A percentile compares a stretch with the other conserved stretches of the same genome.
These are phyloP conservation scores for Grosmannia clavigera DNA, from an alignment of 2,329 filamentous ascomycete species.

Conservation along the genomic window DNA sequence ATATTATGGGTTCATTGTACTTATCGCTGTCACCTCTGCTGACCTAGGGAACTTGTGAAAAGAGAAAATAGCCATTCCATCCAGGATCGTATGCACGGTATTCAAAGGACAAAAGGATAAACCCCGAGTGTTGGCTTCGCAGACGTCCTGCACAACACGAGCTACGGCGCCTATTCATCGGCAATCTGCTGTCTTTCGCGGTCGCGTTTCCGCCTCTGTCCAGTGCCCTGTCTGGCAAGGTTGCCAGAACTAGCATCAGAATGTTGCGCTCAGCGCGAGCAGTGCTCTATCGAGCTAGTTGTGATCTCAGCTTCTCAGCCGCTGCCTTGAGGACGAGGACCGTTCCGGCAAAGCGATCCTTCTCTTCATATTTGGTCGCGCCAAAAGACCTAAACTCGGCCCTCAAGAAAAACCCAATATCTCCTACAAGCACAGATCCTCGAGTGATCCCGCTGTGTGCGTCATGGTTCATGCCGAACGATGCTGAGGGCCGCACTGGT, in stretches of 20 bases:
- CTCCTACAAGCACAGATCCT: conserved; percentile 67
- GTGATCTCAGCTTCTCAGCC: conserved; percentile 20
- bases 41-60: not conserved
- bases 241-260: not conserved
- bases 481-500: conserved; percentile 56
- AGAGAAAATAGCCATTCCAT: not conserved
- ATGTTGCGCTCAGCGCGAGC: conserved; percentile 27
- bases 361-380: conserved; percentile 77
- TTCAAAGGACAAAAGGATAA: not conserved
- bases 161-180: not conserved
- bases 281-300: conserved; percentile 24
- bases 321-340: conserved; percentile 9
- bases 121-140: not conserved
- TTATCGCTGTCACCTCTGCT: not conserved
- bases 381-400: conserved; percentile 72
- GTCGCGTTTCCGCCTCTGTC: not conserved
- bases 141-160: not conserved
- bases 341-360: conserved; percentile 32
- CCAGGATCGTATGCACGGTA: not conserved
- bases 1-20: not conserved
- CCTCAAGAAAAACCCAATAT: conserved; percentile 68
- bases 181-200: not conserved
- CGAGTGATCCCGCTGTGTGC: conserved; percentile 83
- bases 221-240: not conserved
- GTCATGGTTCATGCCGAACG: conserved; percentile 93